Conservation (phyloP, 352 stramenopile genomes). For the Pythium scleroteichum region DNA sequence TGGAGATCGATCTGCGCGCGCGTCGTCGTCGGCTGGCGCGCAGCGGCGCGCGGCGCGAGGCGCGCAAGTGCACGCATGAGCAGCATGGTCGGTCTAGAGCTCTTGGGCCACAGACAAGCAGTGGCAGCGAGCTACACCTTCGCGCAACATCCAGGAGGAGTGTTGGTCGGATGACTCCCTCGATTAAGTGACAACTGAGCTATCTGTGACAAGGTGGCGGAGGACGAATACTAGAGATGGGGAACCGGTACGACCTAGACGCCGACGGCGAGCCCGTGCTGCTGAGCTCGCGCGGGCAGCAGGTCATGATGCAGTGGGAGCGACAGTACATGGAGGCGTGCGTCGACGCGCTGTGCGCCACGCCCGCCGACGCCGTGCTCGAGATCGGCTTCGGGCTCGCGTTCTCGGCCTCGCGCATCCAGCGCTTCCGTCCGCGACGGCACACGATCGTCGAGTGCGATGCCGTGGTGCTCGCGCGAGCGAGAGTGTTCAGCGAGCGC, state of each 20-base stretch:
- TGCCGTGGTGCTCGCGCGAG: conserved; percentile 43
- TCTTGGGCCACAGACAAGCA: conserved; percentile 21
- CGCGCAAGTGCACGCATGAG: conserved; percentile 44
- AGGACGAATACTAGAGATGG: conserved; percentile 35
- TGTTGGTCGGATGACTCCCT: conserved; percentile 11
- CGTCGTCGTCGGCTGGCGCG: conserved; percentile 23
- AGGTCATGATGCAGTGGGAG: conserved; percentile 92
- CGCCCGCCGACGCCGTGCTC: conserved; percentile 52
- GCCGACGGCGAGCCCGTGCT: conserved; percentile 46
- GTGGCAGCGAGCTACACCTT: conserved; percentile 19
- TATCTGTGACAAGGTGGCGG: conserved; percentile 2
- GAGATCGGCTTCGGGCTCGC: conserved; percentile 88
- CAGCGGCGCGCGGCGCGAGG: conserved; percentile 3
- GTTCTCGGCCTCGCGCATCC: conserved; percentile 77
- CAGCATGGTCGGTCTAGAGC: conserved; percentile 45
- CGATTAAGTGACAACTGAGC: background rate
- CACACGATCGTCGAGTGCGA: conserved; percentile 88
- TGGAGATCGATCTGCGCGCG: conserved; percentile 22
- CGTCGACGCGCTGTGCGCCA: conserved; percentile 62
- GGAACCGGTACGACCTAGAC: conserved; percentile 51
- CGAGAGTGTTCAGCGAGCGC: conserved; percentile 48
- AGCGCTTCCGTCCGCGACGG: conserved; percentile 44
- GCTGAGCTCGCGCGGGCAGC: conserved; percentile 69
- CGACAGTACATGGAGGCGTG: conserved; percentile 76
- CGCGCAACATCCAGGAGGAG: conserved; percentile 32